phyloP scores from a whole-genome alignment of 2,329 filamentous ascomycete species.

The Fusarium napiforme region DNA sequence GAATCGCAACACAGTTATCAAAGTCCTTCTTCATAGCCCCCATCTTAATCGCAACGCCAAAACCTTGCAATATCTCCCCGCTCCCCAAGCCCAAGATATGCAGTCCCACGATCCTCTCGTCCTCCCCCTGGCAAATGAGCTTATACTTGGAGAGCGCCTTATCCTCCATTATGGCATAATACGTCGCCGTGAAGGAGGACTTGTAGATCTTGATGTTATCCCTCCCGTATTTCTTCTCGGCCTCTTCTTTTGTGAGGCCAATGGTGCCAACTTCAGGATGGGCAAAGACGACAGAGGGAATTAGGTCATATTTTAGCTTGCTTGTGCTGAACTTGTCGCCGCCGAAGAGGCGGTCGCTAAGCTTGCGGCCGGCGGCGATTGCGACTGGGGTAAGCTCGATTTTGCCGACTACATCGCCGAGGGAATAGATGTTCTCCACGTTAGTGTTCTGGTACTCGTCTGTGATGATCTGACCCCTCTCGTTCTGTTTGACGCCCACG shows the following conservation, averaged over 20 bases:
- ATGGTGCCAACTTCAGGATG: background rate
- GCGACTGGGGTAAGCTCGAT: background rate
- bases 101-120: background rate
- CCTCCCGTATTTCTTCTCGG: background rate
- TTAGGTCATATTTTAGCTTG: background rate
- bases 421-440: background rate
- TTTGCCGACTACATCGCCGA: background rate
- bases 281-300: background rate
- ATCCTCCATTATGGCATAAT: background rate
- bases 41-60: background rate
- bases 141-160: background rate
- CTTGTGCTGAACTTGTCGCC: background rate
- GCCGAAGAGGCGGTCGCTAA: background rate
- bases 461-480: background rate
- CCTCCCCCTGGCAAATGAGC: background rate
- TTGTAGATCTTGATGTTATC: background rate
- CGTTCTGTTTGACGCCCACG: rapidly evolving
- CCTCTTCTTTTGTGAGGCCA: background rate
- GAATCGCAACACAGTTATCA: background rate
- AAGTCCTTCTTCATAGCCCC: background rate
- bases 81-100: background rate
- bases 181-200: background rate
- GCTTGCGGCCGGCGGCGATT: background rate
- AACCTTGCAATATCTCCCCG: background rate
- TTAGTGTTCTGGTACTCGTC: background rate